Evolutionary conservation across 1,284 basidiomycete species (phyloP), one percentile per base, ranked within the genome.

Genomic region (Psilocybe mexicana): DNA sequence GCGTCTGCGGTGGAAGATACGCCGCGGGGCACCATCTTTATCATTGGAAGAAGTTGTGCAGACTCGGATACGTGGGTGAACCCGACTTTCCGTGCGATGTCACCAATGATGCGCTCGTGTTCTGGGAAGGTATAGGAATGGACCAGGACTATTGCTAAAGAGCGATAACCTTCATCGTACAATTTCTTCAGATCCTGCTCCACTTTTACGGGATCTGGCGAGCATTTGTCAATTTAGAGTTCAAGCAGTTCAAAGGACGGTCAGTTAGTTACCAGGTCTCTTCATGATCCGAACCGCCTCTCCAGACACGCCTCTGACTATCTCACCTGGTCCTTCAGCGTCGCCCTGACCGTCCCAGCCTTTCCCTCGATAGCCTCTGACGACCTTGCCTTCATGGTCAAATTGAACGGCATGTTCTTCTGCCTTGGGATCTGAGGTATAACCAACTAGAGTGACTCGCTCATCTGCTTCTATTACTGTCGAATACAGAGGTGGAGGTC

Each of bases 1-100:
- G 96, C 97, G 67, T 99, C 96, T 0, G 95, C 96, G 0, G 94
- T 97, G 0, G 93, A 88, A 0, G 93, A 96, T 2, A 92, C 88
- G 0, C 94, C 96, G 4, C 96, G 88, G 0, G 94, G 90, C 3
- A 98, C 93, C 82, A 97, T 91, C 73, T 93, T 93, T 76, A 97
- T 96, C 93, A 96, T 96, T 2, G 96, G 92, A 55, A 95, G 84
- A 6, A 98, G 82, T 62, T 90, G 85, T 1, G 92, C 90, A 0
- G 94, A 96, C 63, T 94, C 85, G 4, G 94, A 96, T 63, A 98
- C 85, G 57, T 97, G 93, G 2, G 77, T 78, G 73, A 98, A 98
- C 14, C 96, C 94, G 11, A 95, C 69, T 52, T 83, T 79, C 46
- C 85, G 80, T 2, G 96, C 94, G 36, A 97, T 71, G 1, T 79